A percentile compares a stretch with the other conserved stretches of the same genome.
phyloP scores from a whole-genome alignment of 768 basidiomycete species.

The Boletus subparvulus region DNA sequence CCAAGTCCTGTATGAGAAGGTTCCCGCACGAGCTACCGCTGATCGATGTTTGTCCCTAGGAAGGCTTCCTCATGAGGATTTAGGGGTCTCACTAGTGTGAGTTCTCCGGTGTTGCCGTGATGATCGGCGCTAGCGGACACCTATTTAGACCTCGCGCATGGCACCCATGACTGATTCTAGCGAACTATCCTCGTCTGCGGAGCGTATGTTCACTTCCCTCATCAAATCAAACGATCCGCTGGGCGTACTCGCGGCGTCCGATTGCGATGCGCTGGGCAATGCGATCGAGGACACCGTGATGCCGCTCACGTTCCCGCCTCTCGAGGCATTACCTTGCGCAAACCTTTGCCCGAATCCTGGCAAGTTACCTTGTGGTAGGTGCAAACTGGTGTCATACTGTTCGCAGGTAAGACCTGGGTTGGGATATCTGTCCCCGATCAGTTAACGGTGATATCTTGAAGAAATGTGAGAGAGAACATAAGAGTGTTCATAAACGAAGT shows the following conservation, averaged over 20 bases:
- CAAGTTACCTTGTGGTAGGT: conserved; percentile 23
- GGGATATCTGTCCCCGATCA: neutral
- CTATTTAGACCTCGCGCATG: neutral
- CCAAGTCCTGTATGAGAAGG: neutral
- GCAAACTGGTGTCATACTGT: conserved; percentile 45
- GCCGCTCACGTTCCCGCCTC: conserved; percentile 23
- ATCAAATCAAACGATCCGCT: conserved; percentile 22
- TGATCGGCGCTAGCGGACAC: neutral
- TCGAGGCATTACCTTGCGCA: conserved; percentile 32
- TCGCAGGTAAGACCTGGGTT: conserved; percentile 29
- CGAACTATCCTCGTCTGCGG: neutral
- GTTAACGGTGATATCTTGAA: conserved; percentile 8
- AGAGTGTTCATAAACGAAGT: conserved; percentile 38
- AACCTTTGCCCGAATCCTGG: conserved; percentile 33
- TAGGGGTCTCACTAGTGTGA: neutral
- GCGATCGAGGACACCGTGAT: conserved; percentile 12
- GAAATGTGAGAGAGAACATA: conserved; percentile 41
- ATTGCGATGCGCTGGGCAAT: conserved; percentile 19
- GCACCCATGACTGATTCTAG: conserved; percentile 8
- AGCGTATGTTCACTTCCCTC: conserved; percentile 8
- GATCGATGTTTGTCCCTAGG: neutral
- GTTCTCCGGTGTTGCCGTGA: neutral
- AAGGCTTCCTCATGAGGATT: neutral
- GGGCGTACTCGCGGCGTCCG: conserved; percentile 8
- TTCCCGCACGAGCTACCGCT: neutral